Conservation (phyloP, 352 stramenopile species). For the Pythium apleroticum region DNA sequence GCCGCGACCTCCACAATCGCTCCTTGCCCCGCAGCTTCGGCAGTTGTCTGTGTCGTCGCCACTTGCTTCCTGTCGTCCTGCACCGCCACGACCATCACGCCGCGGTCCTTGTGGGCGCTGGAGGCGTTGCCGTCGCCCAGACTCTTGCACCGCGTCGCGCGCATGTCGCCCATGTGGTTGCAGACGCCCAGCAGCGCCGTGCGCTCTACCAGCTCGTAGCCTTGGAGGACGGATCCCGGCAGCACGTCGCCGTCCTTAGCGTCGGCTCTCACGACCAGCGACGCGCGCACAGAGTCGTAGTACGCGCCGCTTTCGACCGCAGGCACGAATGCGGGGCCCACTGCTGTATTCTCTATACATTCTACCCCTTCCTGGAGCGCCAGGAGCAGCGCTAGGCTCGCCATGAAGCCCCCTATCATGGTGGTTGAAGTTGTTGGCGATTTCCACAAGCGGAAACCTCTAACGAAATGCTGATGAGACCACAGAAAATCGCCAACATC, state of each 20-base stretch:
- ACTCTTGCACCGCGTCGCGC: not conserved
- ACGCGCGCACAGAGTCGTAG: not conserved
- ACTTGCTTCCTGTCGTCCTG: constrained; percentile 13
- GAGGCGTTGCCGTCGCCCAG: not conserved
- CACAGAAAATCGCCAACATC: too few species aligned
- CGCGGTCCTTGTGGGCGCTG: not conserved
- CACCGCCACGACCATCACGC: constrained; percentile 1
- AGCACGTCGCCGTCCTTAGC: not conserved
- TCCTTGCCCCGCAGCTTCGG: not conserved
- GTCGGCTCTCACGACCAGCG: not conserved
- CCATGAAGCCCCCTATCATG: too few species aligned
- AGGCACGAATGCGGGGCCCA: not conserved
- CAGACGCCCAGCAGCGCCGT: constrained; percentile 64
- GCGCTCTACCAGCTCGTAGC: constrained; percentile 75
- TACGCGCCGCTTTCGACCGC: not conserved
- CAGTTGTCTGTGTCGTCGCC: not conserved
- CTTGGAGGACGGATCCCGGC: constrained; percentile 46
- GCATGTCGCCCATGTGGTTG: constrained; percentile 34
- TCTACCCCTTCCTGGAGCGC: too few species aligned
- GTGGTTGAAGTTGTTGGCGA: too few species aligned
- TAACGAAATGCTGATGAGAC: too few species aligned
- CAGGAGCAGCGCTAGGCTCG: too few species aligned
- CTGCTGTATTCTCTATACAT: too few species aligned
- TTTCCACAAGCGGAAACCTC: too few species aligned
- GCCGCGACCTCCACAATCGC: not conserved